Percentiles rank a stretch among this genome's conserved stretches.
phyloP scores from a whole-genome alignment of 768 basidiomycete genomes.

The Fistulinella prunicolor region DNA sequence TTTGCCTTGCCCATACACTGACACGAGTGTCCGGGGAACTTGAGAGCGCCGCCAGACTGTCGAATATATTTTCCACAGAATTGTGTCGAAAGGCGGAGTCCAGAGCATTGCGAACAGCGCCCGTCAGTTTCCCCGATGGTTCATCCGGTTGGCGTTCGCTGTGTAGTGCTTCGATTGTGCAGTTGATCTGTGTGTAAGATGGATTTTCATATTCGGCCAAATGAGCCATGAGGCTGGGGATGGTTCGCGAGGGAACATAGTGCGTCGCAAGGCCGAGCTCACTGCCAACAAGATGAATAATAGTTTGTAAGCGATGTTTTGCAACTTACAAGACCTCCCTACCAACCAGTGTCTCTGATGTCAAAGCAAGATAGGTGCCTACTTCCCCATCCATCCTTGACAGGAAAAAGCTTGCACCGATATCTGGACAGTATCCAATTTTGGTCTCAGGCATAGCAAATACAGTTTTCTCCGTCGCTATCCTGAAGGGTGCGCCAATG shows the following conservation, averaged over 20 bases:
- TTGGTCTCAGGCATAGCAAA: constrained; percentile 98
- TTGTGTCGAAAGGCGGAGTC: constrained; percentile 75
- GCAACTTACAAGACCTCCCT: constrained; percentile 82
- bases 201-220: constrained; percentile 46
- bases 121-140: constrained; percentile 49
- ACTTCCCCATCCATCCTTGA: constrained; percentile 87
- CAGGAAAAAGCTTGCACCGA: constrained; percentile 88
- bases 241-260: constrained; percentile 73
- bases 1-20: constrained; percentile 70
- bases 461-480: constrained; percentile 88
- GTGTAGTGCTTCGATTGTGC: constrained; percentile 62
- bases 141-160: constrained; percentile 60
- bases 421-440: constrained; percentile 89
- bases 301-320: constrained; percentile 5
- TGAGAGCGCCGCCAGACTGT: constrained; percentile 46
- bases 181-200: constrained; percentile 52
- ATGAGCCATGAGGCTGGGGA: constrained; percentile 68
- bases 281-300: constrained; percentile 39
- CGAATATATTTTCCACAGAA: constrained; percentile 69
- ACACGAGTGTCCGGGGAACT: constrained; percentile 42
- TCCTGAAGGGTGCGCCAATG: constrained; percentile 80
- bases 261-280: constrained; percentile 95
- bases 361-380: constrained; percentile 92
- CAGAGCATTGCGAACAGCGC: constrained; percentile 68
- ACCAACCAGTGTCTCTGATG: constrained; percentile 67